These are phyloP conservation scores for Exserohilum turcica DNA, from an alignment of 2,329 filamentous ascomycete genomes.

Conservation along the genomic window DNA sequence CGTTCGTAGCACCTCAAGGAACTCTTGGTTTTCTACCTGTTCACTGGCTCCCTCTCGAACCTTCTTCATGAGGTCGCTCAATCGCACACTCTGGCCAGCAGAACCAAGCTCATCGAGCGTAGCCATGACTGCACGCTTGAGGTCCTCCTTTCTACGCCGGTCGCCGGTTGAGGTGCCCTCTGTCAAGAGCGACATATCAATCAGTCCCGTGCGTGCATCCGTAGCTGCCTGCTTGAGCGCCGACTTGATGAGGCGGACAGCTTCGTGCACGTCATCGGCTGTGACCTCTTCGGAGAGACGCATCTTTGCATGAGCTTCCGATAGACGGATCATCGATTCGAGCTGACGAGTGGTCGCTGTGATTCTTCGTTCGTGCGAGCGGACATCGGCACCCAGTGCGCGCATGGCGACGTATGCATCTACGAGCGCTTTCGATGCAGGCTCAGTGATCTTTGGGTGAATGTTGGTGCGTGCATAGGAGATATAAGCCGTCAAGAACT, in stretches of 20 bases:
- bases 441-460: conserved; percentile 79
- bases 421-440: conserved; percentile 82
- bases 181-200: conserved; percentile 94
- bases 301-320: conserved; percentile 98
- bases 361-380: conserved; percentile 90
- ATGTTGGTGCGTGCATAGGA: conserved; percentile 89
- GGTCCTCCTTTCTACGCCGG: conserved; percentile 77
- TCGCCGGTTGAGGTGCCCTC: conserved; percentile 94
- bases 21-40: conserved; percentile 76
- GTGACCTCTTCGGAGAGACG: conserved; percentile 78
- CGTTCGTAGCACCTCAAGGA: conserved; percentile 77
- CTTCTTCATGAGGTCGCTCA: conserved; percentile 75
- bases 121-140: conserved; percentile 77
- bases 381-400: conserved; percentile 73
- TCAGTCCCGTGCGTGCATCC: conserved; percentile 84
- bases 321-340: conserved; percentile 96
- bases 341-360: conserved; percentile 96
- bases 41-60: conserved; percentile 64
- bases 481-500: conserved; percentile 96
- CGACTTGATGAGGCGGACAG: conserved; percentile 87
- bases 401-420: conserved; percentile 93
- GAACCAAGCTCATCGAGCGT: conserved; percentile 76
- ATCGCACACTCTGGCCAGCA: conserved; percentile 69
- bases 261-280: conserved; percentile 82
- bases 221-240: conserved; percentile 98